Evolutionary conservation across 2,329 filamentous ascomycete genomes (phyloP).

Genomic region (Ilyonectria robusta): DNA sequence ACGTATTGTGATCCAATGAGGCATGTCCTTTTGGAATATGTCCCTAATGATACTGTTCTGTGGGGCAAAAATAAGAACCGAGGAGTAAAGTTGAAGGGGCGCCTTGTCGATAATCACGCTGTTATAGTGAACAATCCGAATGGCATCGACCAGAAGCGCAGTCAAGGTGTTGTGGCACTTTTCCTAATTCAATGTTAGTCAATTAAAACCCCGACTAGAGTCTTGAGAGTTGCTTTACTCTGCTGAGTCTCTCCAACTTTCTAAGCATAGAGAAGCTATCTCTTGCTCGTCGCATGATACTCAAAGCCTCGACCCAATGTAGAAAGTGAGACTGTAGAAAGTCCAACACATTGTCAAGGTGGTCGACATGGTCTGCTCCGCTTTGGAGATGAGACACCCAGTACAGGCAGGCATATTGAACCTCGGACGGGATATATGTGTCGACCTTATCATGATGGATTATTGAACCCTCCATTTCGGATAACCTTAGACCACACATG

Average conservation of each 20-base stretch:
- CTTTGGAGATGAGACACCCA: slow-evolving; percentile 2
- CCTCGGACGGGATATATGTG: background rate
- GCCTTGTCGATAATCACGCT: background rate
- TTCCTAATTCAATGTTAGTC: no score
- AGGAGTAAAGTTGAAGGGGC: slow-evolving; percentile 13
- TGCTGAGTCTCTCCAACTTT: no score
- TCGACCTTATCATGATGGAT: background rate
- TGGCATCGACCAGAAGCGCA: no score
- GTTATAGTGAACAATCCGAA: background rate
- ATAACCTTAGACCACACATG: slow-evolving; percentile 3
- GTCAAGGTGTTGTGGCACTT: no score
- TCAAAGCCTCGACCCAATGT: slow-evolving; percentile 12
- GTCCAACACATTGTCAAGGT: background rate
- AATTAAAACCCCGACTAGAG: no score
- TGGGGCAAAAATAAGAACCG: background rate
- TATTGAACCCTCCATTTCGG: background rate
- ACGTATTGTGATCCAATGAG: background rate
- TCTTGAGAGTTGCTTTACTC: no score
- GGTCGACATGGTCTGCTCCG: background rate
- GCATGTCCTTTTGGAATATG: background rate
- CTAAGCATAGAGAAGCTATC: no score
- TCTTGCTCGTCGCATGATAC: background rate
- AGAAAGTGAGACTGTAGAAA: slow-evolving; percentile 9
- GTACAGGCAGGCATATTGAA: slow-evolving; percentile 25
- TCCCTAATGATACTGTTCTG: background rate